A percentile compares a stretch with the other conserved stretches of the same genome.
Evolutionary conservation across 495 filamentous ascomycete species (phyloP).

Genomic region (Tricharina praecox): DNA sequence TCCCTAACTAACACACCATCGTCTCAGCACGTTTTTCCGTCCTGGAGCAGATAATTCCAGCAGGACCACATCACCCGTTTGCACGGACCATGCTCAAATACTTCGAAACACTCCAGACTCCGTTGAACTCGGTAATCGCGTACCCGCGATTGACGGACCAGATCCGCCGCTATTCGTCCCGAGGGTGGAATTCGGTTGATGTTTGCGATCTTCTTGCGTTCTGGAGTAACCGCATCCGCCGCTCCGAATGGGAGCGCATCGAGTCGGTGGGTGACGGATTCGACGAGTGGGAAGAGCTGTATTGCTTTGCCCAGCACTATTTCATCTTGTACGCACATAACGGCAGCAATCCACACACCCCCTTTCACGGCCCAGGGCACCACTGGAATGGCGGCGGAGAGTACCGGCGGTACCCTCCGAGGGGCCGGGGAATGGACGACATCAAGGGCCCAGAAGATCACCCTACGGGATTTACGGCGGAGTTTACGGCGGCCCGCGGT

Average conservation of each 20-base stretch:
- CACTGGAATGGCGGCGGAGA: constrained; percentile 13
- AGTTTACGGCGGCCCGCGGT: constrained; percentile 15
- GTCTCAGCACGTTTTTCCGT: constrained; percentile 47
- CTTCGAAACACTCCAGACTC: constrained; percentile 64
- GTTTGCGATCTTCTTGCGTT: constrained; percentile 58
- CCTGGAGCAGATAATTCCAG: constrained; percentile 75
- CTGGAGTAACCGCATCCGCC: constrained; percentile 50
- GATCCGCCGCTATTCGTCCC: constrained; percentile 42
- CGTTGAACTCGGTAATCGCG: constrained; percentile 49
- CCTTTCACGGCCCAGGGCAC: background rate
- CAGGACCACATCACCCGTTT: constrained; percentile 63
- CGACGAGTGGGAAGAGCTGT: constrained; percentile 94
- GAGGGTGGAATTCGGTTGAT: constrained; percentile 46
- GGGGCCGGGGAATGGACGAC: background rate
- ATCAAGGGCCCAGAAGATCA: constrained; percentile 15
- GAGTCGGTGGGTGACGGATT: constrained; percentile 57
- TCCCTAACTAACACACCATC: background rate
- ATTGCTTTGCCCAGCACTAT: constrained; percentile 71
- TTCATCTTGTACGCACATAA: constrained; percentile 52
- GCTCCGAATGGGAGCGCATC: constrained; percentile 37
- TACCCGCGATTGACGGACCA: constrained; percentile 53
- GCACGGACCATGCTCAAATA: constrained; percentile 73
- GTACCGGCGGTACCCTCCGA: constrained; percentile 14
- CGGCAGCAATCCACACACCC: constrained; percentile 1
- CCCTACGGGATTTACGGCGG: constrained; percentile 14